Evolutionary conservation across 1,284 basidiomycete species (phyloP).

Genomic region (Paramarasmius palmivorus): DNA sequence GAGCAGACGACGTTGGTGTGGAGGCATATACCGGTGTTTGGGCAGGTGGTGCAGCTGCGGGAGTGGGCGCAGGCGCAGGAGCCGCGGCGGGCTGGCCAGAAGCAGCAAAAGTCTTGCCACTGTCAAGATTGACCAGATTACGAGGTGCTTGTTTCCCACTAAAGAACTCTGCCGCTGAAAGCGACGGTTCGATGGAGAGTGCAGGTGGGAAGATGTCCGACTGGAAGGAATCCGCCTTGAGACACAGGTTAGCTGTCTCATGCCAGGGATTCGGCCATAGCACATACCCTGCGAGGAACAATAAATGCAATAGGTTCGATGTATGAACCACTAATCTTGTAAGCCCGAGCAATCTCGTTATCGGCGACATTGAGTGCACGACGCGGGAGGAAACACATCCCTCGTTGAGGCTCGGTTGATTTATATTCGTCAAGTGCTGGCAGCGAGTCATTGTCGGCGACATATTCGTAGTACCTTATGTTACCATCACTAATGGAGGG

Average conservation of each 20-base stretch:
- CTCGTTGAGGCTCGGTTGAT: conserved; percentile 89
- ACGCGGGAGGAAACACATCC: conserved; percentile 94
- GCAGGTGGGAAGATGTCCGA: conserved; percentile 95
- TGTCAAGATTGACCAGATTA: conserved; percentile 63
- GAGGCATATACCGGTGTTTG: conserved; percentile 19
- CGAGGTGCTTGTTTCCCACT: conserved; percentile 74
- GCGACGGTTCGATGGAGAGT: conserved; percentile 76
- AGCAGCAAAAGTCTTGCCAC: conserved; percentile 27
- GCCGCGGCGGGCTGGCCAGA: conserved; percentile 22
- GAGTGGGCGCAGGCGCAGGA: conserved; percentile 29
- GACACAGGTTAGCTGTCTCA: conserved; percentile 5
- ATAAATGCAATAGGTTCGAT: conserved; percentile 93
- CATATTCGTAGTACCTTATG: conserved; percentile 94
- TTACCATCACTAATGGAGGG: conserved; percentile 76
- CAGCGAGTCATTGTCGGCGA: conserved; percentile 70
- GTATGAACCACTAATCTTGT: conserved; percentile 79
- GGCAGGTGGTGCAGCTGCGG: conserved; percentile 24
- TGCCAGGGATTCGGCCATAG: conserved; percentile 15
- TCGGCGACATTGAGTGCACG: conserved; percentile 86
- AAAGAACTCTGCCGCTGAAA: conserved; percentile 87
- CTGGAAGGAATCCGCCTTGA: conserved; percentile 83
- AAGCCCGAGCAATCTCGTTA: conserved; percentile 95
- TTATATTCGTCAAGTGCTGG: conserved; percentile 86
- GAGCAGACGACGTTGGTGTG: conserved; percentile 23
- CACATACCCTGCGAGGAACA: conserved; percentile 81